These are phyloP conservation scores for Colletotrichum graminicola DNA, from an alignment of 2,329 filamentous ascomycete species.

Conservation along the genomic window DNA sequence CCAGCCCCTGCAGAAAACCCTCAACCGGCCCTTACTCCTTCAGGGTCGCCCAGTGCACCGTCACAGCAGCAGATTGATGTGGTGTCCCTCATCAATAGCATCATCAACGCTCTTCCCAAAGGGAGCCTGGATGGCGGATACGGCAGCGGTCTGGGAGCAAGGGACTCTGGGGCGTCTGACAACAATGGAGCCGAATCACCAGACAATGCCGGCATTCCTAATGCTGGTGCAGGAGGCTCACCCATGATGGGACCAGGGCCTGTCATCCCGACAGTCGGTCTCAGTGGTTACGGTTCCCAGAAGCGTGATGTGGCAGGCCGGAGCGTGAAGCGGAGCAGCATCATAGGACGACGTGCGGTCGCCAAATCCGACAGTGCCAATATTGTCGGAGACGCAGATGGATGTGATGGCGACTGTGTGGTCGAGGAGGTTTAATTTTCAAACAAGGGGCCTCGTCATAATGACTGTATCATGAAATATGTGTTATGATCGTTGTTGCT, in stretches of 20 bases:
- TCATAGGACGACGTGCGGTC: conserved; percentile 32
- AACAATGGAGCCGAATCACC: conserved; percentile 1
- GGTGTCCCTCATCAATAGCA: conserved; percentile 33
- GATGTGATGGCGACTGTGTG: not conserved
- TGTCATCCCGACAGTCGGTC: conserved; percentile 1
- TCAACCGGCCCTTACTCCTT: not conserved
- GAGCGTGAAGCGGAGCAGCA: conserved; percentile 35
- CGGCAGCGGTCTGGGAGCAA: conserved; percentile 32
- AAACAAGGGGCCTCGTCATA: not conserved
- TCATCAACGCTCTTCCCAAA: conserved; percentile 31
- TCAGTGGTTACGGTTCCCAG: conserved; percentile 7
- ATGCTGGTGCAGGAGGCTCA: not conserved
- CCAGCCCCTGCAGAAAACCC: conserved; percentile 13
- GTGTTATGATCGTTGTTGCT: conserved; percentile 17
- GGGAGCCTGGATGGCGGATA: conserved; percentile 23
- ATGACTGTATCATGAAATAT: conserved; percentile 21
- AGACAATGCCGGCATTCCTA: not conserved
- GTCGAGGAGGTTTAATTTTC: not conserved
- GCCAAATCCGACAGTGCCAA: not conserved
- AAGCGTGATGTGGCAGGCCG: conserved; percentile 2
- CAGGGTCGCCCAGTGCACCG: not conserved
- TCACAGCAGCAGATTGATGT: conserved; percentile 22
- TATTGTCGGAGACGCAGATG: not conserved
- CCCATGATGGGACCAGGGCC: conserved; percentile 16
- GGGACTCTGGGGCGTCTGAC: conserved; percentile 30